Evolutionary conservation across 805 yeast genomes (phyloP).

Genomic region (Kazachstania psychrophila): DNA sequence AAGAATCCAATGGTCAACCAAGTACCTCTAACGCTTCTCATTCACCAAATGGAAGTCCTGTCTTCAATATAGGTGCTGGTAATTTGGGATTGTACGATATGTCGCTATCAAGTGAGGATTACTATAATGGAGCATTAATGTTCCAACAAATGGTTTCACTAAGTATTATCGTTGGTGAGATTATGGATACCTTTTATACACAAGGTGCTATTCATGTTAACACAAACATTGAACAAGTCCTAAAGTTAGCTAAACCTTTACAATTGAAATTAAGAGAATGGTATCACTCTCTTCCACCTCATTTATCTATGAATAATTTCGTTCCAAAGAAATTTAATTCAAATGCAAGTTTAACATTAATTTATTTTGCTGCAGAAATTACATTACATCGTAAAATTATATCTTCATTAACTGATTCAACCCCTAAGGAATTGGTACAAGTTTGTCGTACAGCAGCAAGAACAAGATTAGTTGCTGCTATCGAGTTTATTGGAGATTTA

Average conservation of each 20-base stretch:
- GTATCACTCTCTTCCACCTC: constrained; percentile 64
- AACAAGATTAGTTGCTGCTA: constrained; percentile 71
- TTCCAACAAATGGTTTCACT: constrained; percentile 61
- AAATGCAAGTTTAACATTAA: constrained; percentile 69
- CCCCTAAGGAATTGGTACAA: constrained; percentile 44
- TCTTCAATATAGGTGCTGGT: constrained; percentile 5
- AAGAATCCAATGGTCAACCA: constrained; percentile 4
- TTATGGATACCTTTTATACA: constrained; percentile 62
- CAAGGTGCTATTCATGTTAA: constrained; percentile 52
- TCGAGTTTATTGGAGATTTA: constrained; percentile 66
- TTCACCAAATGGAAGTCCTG: not conserved
- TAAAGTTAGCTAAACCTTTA: constrained; percentile 71
- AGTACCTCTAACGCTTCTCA: too few species aligned
- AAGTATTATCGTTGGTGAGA: constrained; percentile 61
- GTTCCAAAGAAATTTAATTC: constrained; percentile 57
- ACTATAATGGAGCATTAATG: constrained; percentile 57
- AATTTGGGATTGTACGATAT: constrained; percentile 21
- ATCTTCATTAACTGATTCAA: constrained; percentile 36
- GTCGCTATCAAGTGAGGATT: constrained; percentile 39
- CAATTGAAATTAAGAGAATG: constrained; percentile 63
- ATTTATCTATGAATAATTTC: constrained; percentile 52
- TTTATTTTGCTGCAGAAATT: constrained; percentile 84
- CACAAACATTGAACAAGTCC: constrained; percentile 53
- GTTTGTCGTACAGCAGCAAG: constrained; percentile 83
- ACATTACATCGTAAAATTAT: constrained; percentile 75